Percentiles rank a stretch among this genome's conserved stretches.
Conservation (phyloP, 129 eudicot genomes). For the Deinandra increscens region DNA sequence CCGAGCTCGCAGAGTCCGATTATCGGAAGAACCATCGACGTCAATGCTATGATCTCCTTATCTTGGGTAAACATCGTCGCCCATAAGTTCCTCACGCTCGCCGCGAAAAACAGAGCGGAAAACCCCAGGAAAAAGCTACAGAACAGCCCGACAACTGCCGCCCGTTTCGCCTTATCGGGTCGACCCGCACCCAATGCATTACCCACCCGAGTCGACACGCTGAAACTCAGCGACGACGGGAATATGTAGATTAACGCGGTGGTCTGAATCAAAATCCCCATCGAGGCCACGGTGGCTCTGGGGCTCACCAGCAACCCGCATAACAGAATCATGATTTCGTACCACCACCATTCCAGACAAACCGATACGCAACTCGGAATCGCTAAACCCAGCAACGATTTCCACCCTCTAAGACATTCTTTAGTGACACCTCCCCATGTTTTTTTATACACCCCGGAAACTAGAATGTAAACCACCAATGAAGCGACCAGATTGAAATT, state of each 20-base stretch:
- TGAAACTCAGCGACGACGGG: slow-evolving; percentile 74
- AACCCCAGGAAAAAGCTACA: slow-evolving; percentile 64
- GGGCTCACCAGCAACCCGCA: slow-evolving; percentile 71
- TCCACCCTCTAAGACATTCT: slow-evolving; percentile 62
- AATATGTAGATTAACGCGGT: slow-evolving; percentile 80
- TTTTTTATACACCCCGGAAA: slow-evolving; percentile 59
- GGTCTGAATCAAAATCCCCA: slow-evolving; percentile 83
- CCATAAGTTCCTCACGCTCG: slow-evolving; percentile 63
- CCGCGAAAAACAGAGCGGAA: slow-evolving; percentile 57
- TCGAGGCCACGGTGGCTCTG: slow-evolving; percentile 75
- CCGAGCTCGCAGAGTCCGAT: slow-evolving; percentile 90
- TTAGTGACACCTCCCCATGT: slow-evolving; percentile 55
- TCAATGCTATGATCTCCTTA: slow-evolving; percentile 60
- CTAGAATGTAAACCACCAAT: slow-evolving; percentile 49
- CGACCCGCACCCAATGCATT: slow-evolving; percentile 70
- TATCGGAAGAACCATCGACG: slow-evolving; percentile 69
- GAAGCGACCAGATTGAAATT: slow-evolving; percentile 61
- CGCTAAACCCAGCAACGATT: slow-evolving; percentile 50
- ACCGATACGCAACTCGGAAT: slow-evolving; percentile 85
- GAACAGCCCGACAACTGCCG: slow-evolving; percentile 62
- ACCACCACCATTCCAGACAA: slow-evolving; percentile 97
- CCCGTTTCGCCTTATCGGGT: slow-evolving; percentile 60
- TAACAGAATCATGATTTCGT: slow-evolving; percentile 76
- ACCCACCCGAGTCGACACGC: slow-evolving; percentile 82
- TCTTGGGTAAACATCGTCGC: slow-evolving; percentile 78